Base-by-base conservation (phyloP, 805 yeast genomes). In the Pichia deserticola region DNA sequence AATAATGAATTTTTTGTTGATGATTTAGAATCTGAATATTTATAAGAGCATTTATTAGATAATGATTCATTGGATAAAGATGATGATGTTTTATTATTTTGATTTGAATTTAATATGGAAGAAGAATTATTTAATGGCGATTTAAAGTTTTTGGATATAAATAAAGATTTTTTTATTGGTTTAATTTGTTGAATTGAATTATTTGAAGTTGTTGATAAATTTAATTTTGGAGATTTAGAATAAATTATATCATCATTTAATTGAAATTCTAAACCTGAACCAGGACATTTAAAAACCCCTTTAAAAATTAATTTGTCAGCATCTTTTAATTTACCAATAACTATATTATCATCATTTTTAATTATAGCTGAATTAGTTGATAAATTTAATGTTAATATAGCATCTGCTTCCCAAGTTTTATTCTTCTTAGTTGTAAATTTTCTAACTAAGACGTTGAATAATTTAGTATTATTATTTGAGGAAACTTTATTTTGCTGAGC, bases 331-430 rank as follows among this genome's bases (percentile, higher is more conserved):
- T 48, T 49, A 7, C 60, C 63, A 0, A 64, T 51, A 15, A 53
- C 41, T n/a, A 25, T 51, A 3, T 72, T 69, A 48, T 67, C 57
- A 10, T 59, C 66, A 45, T 60, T 61, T 41, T 59, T 59, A 9
- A 69, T 42, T 0, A 58, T 34, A 1, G 61, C 63, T 4, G 36
- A 11, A 42, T 61, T 59, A 1, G 54, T 45, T 3, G 36, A 27
- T 4, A 27, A 15, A n/a, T 65, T 60, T 2, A 74, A 61, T 0
- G 66, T 57, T 13, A 84, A 68, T 35, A 68, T 65, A 0, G 96
- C 98, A 67, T 93, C 98, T 3, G 95, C 96, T 49, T 88, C 95
- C 99, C 99, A 93, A 0, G 89, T 82, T 62, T 90, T 90, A 64
- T 89, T 81, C 71, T 92, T 89, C 66, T 86, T 88, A 34, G 69